Evolutionary conservation across 768 basidiomycete genomes (phyloP).

Genomic region (Pleurotus platypus): DNA sequence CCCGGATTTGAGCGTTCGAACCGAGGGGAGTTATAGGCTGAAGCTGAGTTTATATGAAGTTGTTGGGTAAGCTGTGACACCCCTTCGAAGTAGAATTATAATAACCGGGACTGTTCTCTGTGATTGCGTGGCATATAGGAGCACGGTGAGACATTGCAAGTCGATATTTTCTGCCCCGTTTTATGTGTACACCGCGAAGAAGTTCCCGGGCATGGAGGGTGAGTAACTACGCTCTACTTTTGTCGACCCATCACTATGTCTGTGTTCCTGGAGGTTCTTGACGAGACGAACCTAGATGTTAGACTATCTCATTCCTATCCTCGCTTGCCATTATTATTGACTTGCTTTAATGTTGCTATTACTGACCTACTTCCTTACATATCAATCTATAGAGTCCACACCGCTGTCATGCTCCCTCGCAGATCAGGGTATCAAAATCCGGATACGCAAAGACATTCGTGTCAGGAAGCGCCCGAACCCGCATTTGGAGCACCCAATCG

Average conservation of each 20-base stretch:
- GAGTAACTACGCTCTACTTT: constrained; percentile 16
- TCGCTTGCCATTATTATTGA: background rate
- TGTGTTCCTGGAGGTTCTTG: no score
- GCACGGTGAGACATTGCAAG: constrained; percentile 87
- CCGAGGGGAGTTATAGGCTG: constrained; percentile 86
- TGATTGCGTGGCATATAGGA: constrained; percentile 39
- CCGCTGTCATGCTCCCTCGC: constrained; percentile 85
- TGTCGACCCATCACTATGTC: no score
- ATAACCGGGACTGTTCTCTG: no score
- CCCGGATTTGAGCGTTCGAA: constrained; percentile 88
- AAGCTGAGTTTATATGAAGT: constrained; percentile 81
- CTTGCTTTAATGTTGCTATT: background rate
- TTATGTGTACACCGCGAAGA: constrained; percentile 94
- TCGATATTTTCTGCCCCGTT: constrained; percentile 86
- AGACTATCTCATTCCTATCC: no score
- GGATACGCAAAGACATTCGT: constrained; percentile 88
- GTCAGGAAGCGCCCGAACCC: constrained; percentile 67
- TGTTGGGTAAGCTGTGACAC: constrained; percentile 58
- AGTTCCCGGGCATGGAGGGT: constrained; percentile 97
- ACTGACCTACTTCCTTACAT: background rate
- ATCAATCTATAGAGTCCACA: constrained; percentile 64
- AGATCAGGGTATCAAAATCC: constrained; percentile 95
- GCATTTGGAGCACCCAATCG: constrained; percentile 30
- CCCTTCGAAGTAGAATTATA: no score
- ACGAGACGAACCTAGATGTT: no score